Evolutionary conservation across 2,329 filamentous ascomycete species (phyloP), one percentile per base, ranked within the genome.

Genomic region (Aspergillus eucalypticola): DNA sequence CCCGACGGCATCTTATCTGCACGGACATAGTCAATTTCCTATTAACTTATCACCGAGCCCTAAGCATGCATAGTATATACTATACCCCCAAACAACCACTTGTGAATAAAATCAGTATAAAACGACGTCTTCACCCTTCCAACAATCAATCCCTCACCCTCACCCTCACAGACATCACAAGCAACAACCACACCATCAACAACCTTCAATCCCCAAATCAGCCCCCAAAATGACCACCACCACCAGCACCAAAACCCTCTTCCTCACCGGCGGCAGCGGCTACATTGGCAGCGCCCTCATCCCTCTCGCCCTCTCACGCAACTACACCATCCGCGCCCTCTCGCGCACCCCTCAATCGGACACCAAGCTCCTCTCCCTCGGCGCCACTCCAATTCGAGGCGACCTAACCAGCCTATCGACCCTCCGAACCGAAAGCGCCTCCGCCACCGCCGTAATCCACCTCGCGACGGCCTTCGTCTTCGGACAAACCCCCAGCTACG

Each of bases 221-320:
- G 57, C 11, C 54, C 59, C n/a, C 41, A 53, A 25, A 62, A 49
- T 15, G 46, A 13, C 23, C 23, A 8, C 25, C 15, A 49, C 10
- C 42, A 19, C 23, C 23, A n/a, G n/a, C n/a, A 8, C 25, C 15
- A 29, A 17, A 50, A 29, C 21, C 25, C 25, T 78, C 60, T 79
- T 79, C 64, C 71, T 81, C 50, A 81, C 79, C 6, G 80, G 80
- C 42, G 73, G 78, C 5, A 75, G 78, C 6, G 79, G 79, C 64
- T 80, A 77, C 60, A 71, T 82, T 57, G 80, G 80, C 64, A 65
- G 67, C 19, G 70, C 73, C 6, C 70, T 80, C 13, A 71, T 76
- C 21, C 59, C 76, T 53, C 75, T 78, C 35, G 74, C 81, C 11
- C 65, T 81, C 13, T 25, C 62, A 4, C 62, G 69, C 25, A 79